Evolutionary conservation across 805 yeast species (phyloP), one percentile per base, ranked within the genome.

Genomic region (Candida endomychidarum): DNA sequence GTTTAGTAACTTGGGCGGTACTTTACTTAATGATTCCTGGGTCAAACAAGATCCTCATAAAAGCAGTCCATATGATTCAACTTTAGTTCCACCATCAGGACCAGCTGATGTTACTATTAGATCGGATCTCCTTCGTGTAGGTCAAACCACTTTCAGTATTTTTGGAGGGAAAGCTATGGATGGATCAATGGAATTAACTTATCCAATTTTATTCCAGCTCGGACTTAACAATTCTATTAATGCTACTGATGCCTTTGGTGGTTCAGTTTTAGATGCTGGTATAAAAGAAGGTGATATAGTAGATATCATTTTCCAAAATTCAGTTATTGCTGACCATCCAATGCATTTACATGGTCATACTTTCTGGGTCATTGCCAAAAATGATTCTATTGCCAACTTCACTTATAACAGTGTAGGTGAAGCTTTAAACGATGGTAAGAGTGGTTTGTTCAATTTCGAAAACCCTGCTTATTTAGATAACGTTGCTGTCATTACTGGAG

Each of bases 271-370:
- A 27, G 38, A 58, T 48, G 20, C 25, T 23, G 45, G 45, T 10
- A 42, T 60, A 15, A 46, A 49, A 20, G 37, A 34, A 15, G 67
- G 68, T 5, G 63, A 64, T 32, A 47, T 53, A 3, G 59, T 61
- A 20, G 69, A 63, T 38, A 46, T 63, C 27, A 52, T 62, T 14
- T 40, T 63, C 40, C 53, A 62, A 44, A 62, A 61, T 39, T 49
- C 46, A 40, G 47, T 53, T 18, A 42, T 45, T 18, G 57, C 58
- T 37, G 57, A 56, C 38, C 69, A 63, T 42, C 69, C 69, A 7
- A 50, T 61, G 23, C 69, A 63, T 38, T 42, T 63, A 10, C 69
- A 63, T 40, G 69, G 67, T 3, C 69, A 63, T 38, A 47, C 51
- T 17, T 57, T 62, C 44, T 60, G 59, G 40, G 43, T 56, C 2